A percentile compares a stretch with the other conserved stretches of the same genome.
Conservation (phyloP, 2,329 filamentous ascomycete genomes). For the Xenoacremonium recifei region DNA sequence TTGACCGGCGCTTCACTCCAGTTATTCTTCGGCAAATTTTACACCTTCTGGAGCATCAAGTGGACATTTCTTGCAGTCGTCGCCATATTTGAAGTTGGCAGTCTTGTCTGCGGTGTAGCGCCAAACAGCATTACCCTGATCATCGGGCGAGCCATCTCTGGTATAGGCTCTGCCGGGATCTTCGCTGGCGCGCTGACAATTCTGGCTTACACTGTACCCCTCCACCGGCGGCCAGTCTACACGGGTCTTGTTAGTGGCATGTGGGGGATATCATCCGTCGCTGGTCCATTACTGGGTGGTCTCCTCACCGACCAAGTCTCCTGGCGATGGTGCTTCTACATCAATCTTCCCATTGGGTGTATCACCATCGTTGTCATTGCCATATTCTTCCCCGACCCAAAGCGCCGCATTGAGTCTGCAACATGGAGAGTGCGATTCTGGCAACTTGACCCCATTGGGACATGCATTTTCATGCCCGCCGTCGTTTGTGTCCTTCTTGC, state of each 20-base stretch:
- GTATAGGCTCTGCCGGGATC: constrained; percentile 42
- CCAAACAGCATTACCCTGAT: constrained; percentile 33
- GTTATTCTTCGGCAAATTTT: constrained; percentile 40
- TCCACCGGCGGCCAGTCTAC: constrained; percentile 32
- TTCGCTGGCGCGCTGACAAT: constrained; percentile 45
- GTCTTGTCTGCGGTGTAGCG: constrained; percentile 37
- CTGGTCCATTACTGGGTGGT: constrained; percentile 34
- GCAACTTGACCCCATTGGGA: constrained; percentile 31
- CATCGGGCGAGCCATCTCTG: constrained; percentile 34
- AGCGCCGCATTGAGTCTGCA: constrained; percentile 21
- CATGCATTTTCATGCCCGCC: constrained; percentile 31
- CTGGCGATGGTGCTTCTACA: constrained; percentile 42
- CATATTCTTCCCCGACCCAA: constrained; percentile 25
- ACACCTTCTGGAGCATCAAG: constrained; percentile 45
- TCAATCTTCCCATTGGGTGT: constrained; percentile 38
- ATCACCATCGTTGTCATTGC: constrained; percentile 32
- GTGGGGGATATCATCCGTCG: constrained; percentile 44
- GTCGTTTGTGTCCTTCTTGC: constrained; percentile 48
- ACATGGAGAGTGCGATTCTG: constrained; percentile 23
- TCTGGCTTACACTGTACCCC: constrained; percentile 37
- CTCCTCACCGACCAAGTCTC: constrained; percentile 34
- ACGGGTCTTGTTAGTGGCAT: constrained; percentile 39
- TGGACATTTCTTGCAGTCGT: constrained; percentile 38
- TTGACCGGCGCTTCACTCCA: constrained; percentile 41
- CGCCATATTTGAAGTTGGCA: constrained; percentile 43